Base-by-base conservation (phyloP, 352 stramenopile species). In the Discostella stelligera region DNA sequence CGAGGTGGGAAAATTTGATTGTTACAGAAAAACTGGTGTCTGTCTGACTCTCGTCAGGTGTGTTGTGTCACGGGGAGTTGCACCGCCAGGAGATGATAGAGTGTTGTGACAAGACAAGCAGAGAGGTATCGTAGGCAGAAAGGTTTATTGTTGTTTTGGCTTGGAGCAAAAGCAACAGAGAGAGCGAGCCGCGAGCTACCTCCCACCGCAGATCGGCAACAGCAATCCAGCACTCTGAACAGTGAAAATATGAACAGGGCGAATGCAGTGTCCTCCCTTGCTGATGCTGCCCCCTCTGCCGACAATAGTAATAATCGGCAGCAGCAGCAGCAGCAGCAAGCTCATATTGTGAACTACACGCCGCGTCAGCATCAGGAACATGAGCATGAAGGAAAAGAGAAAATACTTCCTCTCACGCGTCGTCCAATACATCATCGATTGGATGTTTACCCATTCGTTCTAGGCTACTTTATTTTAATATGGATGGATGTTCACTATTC, bases 401-500 rank as follows among this genome's bases (percentile, higher is more conserved):
- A 18, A 9, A 58, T 84, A 27, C 54, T 77, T 23, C 84, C 84
- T 4, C 65, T 90, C 1, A 49, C 20, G 0, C 66, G 77, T 23
- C 63, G 80, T 56, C 62, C 54, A 7, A 48, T 77, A 6, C 58
- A 79, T 0, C 49, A 37, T 14, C 56, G 84, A 62, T 72, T 88
- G 18, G 84, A 90, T 63, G 66, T 87, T 11, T 32, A 49, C 23
- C 82, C 84, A 16, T 90, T 89, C 55, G 8, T 85, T 5, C 37
- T 83, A 18, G n/a, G 50, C 3, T 90, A 90, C 32, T 16, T 44
- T 6, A 2, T 80, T 21, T 49, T 86, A 3, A 66, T 90, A 8
- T 37, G 44, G 3, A 6, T 82, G 7, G 84, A 89, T 70, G 14
- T 0, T 2, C 3, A 30, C 20, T 53, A 62, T 4, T 21, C 50